phyloP scores from a whole-genome alignment of 305 asterid species.

The Solanum aculeatissimum region DNA sequence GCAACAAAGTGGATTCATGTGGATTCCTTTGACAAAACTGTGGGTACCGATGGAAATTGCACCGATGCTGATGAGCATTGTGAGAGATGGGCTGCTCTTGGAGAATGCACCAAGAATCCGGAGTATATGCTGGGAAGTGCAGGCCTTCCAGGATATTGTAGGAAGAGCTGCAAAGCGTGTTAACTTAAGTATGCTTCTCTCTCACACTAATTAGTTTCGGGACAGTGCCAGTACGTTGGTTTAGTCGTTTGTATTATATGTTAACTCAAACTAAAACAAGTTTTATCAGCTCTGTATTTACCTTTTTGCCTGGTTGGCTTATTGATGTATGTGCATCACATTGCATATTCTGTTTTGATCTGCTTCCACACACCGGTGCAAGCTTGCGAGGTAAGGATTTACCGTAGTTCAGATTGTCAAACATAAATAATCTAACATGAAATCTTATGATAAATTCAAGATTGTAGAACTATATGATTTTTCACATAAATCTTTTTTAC shows the following conservation, averaged over 20 bases:
- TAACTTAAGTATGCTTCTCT: conserved; percentile 5
- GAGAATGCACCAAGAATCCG: conserved; percentile 88
- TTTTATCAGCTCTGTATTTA: not conserved
- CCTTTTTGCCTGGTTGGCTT: not conserved
- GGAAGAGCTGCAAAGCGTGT: conserved; percentile 92
- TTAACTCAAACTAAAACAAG: not conserved
- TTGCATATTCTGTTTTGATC: not conserved
- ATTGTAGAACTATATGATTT: too few relatives aligned
- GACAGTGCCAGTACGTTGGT: not conserved
- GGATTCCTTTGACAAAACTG: conserved; percentile 55
- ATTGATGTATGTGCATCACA: not conserved
- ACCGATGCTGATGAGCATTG: conserved; percentile 46
- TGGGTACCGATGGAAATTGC: conserved; percentile 45
- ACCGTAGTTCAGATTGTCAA: too few relatives aligned
- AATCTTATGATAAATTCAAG: too few relatives aligned
- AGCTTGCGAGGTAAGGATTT: not conserved
- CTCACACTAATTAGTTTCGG: not conserved
- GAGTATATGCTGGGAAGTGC: conserved; percentile 90
- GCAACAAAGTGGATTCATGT: conserved; percentile 99
- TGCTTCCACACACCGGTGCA: not conserved
- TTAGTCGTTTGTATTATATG: not conserved
- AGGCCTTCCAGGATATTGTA: conserved; percentile 72
- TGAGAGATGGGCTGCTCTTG: conserved; percentile 84
- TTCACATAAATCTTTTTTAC: too few relatives aligned
- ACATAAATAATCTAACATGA: too few relatives aligned